Evolutionary conservation across 345 rosid genomes (phyloP), one percentile per base, ranked within the genome.

Genomic region (Syzygium aqueum): DNA sequence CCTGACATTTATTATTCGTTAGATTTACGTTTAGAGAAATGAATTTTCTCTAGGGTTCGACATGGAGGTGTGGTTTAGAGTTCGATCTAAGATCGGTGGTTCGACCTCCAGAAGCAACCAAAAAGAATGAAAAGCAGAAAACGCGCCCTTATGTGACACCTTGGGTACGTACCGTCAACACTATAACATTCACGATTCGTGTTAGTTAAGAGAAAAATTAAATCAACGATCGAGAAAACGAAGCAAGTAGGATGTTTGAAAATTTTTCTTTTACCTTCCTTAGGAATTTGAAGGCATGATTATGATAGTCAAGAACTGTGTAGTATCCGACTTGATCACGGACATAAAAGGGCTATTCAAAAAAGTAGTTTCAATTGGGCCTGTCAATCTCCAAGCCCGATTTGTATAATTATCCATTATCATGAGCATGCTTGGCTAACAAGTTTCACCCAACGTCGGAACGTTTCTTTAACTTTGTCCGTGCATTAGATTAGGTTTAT

Each of bases 371-470:
- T 73, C 23, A 9, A 19, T 19, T 1, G 1, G 7, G 27, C 27
- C 49, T 3, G 6, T 61, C 37, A 61, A 27, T n/a, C 19, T 61
- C 19, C 37, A 61, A 61, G 19, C 33, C 25, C 4, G 9, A 61
- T 9, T 13, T 3, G n/a, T n/a, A 13, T 61, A n/a, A 61, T 1
- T n/a, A n/a, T 14, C 73, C 5, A 19, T 19, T 73, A 10, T 19
- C 49, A 73, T 1, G 25, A 73, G 46, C 0, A 3, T 37, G 12
- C 12, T 2, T 5, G 1, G 4, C 8, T 4, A 4, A 30, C 12
- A 4, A 33, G 46, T 67, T 17, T 3, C 19, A 33, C 2, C 7
- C 14, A 1, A 3, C 3, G 14, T 9, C 27, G 0, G 2, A 73
- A 73, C 3, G 37, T 73, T 33, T 73, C 49, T 22, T 51, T 19